These are phyloP conservation scores for Neurospora sp. DNA, from an alignment of 495 filamentous ascomycete genomes.

Conservation along the genomic window DNA sequence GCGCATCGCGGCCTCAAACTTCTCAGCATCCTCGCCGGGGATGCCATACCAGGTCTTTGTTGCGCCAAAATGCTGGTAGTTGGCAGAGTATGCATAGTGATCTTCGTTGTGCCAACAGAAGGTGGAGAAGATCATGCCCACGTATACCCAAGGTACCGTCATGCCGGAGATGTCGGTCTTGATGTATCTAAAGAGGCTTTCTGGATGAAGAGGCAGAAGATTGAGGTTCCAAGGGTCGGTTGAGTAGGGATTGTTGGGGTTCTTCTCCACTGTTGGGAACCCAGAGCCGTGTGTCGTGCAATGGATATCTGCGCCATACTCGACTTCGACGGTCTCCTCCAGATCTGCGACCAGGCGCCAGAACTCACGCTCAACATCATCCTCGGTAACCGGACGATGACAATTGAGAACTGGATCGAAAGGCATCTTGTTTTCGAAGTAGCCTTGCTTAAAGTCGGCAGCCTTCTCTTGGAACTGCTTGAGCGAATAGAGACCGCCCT, in stretches of 20 bases:
- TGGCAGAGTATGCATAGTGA: conserved; percentile 94
- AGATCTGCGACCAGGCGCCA: conserved; percentile 89
- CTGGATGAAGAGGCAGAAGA: conserved; percentile 77
- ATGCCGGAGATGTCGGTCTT: conserved; percentile 99
- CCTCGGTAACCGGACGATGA: conserved; percentile 73
- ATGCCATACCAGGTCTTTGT: conserved; percentile 99
- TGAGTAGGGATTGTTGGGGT: conserved; percentile 76
- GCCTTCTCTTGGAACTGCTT: conserved; percentile 96
- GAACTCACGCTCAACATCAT: conserved; percentile 95
- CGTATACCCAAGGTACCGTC: conserved; percentile 99
- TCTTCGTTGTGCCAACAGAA: conserved; percentile 99
- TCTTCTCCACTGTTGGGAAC: conserved; percentile 89
- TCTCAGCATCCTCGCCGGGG: conserved; percentile 82
- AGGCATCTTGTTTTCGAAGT: conserved; percentile 86
- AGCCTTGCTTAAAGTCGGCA: conserved; percentile 82
- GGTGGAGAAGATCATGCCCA: conserved; percentile 99
- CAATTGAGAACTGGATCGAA: conserved; percentile 77
- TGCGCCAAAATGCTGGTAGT: conserved; percentile 97
- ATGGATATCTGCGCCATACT: conserved; percentile 97
- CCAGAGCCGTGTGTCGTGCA: conserved; percentile 97
- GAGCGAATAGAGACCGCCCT: conserved; percentile 91
- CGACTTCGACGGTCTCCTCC: conserved; percentile 92
- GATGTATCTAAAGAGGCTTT: conserved; percentile 92
- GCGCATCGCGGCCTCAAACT: conserved; percentile 90
- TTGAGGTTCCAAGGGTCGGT: conserved; percentile 95